Percentiles rank a stretch among this genome's conserved stretches.
Conservation (phyloP, 2,329 filamentous ascomycete genomes). For the Pseudogymnoascus sp. region DNA sequence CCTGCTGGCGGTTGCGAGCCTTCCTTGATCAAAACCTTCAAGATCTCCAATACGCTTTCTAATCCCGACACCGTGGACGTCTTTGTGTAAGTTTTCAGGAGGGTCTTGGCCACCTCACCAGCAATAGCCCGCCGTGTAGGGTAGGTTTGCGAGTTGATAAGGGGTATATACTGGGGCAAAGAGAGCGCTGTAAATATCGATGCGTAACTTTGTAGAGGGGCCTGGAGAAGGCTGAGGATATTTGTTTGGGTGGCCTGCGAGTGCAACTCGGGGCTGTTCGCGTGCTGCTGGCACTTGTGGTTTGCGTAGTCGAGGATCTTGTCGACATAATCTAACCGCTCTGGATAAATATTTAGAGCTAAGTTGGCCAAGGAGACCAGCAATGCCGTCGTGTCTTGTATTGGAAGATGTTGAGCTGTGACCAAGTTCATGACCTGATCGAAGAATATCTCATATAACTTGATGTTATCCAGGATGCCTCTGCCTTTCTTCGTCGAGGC, state of each 20-base stretch:
- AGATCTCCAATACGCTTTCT: slow-evolving; percentile 78
- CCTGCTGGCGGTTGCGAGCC: slow-evolving; percentile 75
- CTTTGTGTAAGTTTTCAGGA: slow-evolving; percentile 73
- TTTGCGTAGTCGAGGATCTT: slow-evolving; percentile 86
- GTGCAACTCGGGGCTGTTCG: slow-evolving; percentile 92
- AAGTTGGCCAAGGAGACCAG: slow-evolving; percentile 91
- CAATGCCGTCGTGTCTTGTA: slow-evolving; percentile 89
- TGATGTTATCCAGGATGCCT: slow-evolving; percentile 66
- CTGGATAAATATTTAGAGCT: slow-evolving; percentile 90
- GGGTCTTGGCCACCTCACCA: slow-evolving; percentile 71
- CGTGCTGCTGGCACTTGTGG: slow-evolving; percentile 76
- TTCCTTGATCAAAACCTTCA: slow-evolving; percentile 89
- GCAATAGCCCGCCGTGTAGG: slow-evolving; percentile 85
- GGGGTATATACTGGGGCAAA: slow-evolving; percentile 81
- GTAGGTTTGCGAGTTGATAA: slow-evolving; percentile 87
- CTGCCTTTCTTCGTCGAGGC: slow-evolving; percentile 22
- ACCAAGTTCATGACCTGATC: slow-evolving; percentile 91
- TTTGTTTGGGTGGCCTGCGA: slow-evolving; percentile 80
- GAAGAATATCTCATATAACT: slow-evolving; percentile 95
- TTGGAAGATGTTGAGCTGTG: slow-evolving; percentile 79
- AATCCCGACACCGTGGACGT: slow-evolving; percentile 73
- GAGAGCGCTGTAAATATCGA: slow-evolving; percentile 96
- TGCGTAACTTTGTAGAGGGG: slow-evolving; percentile 79
- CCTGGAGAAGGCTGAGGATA: slow-evolving; percentile 80
- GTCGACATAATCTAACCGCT: slow-evolving; percentile 87